Evolutionary conservation across 164 flowering plant genomes (phyloP).

Genomic region (Hamamelis virginiana): DNA sequence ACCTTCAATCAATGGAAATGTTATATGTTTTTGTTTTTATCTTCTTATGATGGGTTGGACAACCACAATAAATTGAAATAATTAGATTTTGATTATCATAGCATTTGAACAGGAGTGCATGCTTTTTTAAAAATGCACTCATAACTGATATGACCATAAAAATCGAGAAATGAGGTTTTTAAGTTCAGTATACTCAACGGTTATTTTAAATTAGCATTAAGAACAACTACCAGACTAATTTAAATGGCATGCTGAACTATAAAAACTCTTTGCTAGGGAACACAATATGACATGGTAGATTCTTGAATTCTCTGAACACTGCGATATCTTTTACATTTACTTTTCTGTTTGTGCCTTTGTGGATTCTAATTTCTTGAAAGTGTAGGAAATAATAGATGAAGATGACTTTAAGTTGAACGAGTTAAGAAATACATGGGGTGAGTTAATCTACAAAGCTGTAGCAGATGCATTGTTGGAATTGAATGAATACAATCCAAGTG

Average conservation of each 20-base stretch:
- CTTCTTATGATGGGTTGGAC: not conserved
- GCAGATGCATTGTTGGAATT: constrained; percentile 23
- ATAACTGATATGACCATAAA: not conserved
- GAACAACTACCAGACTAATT: not conserved
- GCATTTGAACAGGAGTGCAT: not conserved
- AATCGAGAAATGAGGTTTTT: not conserved
- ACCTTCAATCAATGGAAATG: not conserved
- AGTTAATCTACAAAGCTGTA: constrained; percentile 19
- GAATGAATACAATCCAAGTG: constrained; percentile 32
- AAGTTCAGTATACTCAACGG: not conserved
- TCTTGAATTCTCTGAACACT: not conserved
- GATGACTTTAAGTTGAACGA: constrained; percentile 26
- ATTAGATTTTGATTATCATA: not conserved
- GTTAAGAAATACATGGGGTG: constrained; percentile 18
- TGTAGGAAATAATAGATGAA: constrained; percentile 29
- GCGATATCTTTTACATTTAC: not conserved
- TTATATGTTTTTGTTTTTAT: not conserved
- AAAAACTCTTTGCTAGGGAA: not conserved
- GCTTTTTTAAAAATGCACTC: not conserved
- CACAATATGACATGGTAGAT: not conserved
- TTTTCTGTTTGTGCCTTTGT: too few species aligned
- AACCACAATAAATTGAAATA: not conserved
- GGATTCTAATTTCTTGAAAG: not conserved
- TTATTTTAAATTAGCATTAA: not conserved
- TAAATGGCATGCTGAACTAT: not conserved